phyloP scores from a whole-genome alignment of 108 stramenopile genomes.

The Cyclotella cryptica region DNA sequence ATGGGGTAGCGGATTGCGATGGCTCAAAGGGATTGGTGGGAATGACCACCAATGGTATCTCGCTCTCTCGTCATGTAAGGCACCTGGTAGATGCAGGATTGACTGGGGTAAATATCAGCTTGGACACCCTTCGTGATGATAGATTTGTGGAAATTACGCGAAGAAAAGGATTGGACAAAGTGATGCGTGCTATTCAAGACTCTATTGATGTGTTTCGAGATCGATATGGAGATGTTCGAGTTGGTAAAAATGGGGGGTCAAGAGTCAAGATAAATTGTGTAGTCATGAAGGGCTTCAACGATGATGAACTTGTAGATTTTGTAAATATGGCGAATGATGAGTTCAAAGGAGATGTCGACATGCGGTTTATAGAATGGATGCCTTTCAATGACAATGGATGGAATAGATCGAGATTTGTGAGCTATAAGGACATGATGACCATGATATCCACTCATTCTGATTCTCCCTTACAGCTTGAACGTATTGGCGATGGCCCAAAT shows the following conservation, averaged over 20 bases:
- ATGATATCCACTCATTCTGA: conserved; percentile 21
- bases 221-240: conserved; percentile 43
- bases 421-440: conserved; percentile 87
- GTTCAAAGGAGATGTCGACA: conserved; percentile 71
- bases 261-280: conserved; percentile 97
- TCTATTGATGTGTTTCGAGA: conserved; percentile 41
- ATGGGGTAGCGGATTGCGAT: conserved; percentile 49
- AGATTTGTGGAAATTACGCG: conserved; percentile 91
- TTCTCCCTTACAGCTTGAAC: conserved; percentile 20
- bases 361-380: conserved; percentile 99
- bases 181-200: conserved; percentile 76
- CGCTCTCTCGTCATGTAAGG: conserved; percentile 71
- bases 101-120: conserved; percentile 91
- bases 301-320: conserved; percentile 92
- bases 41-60: conserved; percentile 97
- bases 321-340: conserved; percentile 64
- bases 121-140: conserved; percentile 92
- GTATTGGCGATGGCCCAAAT: conserved; percentile 83
- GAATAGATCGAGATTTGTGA: conserved; percentile 78
- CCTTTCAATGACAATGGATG: conserved; percentile 98
- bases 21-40: conserved; percentile 69
- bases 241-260: conserved; percentile 41
- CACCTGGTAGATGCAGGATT: conserved; percentile 89
- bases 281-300: conserved; percentile 81
- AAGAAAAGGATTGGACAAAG: conserved; percentile 74